Percentiles rank a stretch among this genome's conserved stretches.
These are phyloP conservation scores for Talaromyces adpressus DNA, from an alignment of 495 filamentous ascomycete species.

Conservation along the genomic window DNA sequence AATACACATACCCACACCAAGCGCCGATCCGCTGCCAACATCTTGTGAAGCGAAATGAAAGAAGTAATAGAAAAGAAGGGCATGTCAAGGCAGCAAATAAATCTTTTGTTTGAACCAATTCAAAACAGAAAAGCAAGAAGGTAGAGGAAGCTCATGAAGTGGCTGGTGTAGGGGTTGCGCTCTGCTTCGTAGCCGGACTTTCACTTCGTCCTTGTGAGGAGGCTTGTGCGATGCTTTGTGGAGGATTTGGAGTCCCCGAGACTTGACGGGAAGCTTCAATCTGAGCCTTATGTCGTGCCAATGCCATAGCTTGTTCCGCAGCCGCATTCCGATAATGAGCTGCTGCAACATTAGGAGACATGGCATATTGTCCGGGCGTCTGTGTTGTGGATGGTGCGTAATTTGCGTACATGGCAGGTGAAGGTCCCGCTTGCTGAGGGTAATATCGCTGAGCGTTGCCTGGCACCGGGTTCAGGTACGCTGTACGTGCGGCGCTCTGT, in stretches of 20 bases:
- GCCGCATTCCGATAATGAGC: slow-evolving; percentile 36
- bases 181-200: slow-evolving; percentile 34
- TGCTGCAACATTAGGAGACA: slow-evolving; percentile 30
- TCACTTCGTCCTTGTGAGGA: slow-evolving; percentile 31
- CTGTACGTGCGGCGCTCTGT: slow-evolving; percentile 14
- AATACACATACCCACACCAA: not conserved
- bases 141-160: not conserved
- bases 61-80: not conserved
- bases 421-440: slow-evolving; percentile 18
- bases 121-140: not conserved
- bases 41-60: not conserved
- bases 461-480: slow-evolving; percentile 17
- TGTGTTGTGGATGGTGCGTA: slow-evolving; percentile 17
- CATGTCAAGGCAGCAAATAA: not conserved
- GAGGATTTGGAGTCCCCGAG: slow-evolving; percentile 36
- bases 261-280: slow-evolving; percentile 29
- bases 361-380: slow-evolving; percentile 27
- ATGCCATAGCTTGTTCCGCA: slow-evolving; percentile 36
- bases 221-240: slow-evolving; percentile 14
- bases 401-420: slow-evolving; percentile 20
- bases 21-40: not conserved
- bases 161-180: slow-evolving; percentile 33
- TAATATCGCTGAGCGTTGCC: slow-evolving; percentile 23
- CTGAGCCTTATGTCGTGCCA: slow-evolving; percentile 40
- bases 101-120: not conserved